phyloP scores from a whole-genome alignment of 2,329 filamentous ascomycete genomes.

The Aspergillus neotritici region DNA sequence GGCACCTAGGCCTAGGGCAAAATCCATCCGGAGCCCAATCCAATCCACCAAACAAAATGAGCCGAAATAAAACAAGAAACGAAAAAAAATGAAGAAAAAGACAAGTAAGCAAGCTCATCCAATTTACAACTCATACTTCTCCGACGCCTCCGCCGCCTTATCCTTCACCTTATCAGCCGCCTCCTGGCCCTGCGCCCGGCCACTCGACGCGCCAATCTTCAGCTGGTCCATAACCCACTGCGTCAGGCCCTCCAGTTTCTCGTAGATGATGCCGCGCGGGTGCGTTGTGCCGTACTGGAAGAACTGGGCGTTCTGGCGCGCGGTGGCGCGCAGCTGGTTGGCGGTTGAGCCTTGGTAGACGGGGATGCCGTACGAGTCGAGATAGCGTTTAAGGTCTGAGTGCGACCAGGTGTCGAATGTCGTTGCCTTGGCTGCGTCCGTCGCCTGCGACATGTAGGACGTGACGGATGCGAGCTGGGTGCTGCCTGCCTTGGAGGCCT shows the following conservation, averaged over 20 bases:
- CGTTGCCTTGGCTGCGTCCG: constrained; percentile 58
- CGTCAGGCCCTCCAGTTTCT: constrained; percentile 50
- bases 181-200: constrained; percentile 45
- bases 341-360: constrained; percentile 62
- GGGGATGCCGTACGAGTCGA: constrained; percentile 70
- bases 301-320: constrained; percentile 67
- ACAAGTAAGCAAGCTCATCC: background rate
- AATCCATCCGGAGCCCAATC: too few relatives aligned
- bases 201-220: constrained; percentile 44
- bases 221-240: constrained; percentile 48
- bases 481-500: constrained; percentile 45
- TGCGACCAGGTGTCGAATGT: constrained; percentile 68
- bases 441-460: constrained; percentile 62
- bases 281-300: constrained; percentile 69
- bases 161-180: constrained; percentile 40
- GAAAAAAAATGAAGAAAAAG: constrained; percentile 1
- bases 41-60: background rate
- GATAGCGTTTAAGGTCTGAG: constrained; percentile 68
- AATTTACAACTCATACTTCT: constrained; percentile 18
- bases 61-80: constrained; percentile 1
- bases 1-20: too few relatives aligned
- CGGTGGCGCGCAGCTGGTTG: constrained; percentile 65
- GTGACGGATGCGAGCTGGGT: constrained; percentile 58
- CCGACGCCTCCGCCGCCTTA: constrained; percentile 49
- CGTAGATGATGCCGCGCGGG: constrained; percentile 60